These are phyloP conservation scores for Chrysanthemum seticuspe DNA, from an alignment of 129 eudicot genomes.

Conservation along the genomic window DNA sequence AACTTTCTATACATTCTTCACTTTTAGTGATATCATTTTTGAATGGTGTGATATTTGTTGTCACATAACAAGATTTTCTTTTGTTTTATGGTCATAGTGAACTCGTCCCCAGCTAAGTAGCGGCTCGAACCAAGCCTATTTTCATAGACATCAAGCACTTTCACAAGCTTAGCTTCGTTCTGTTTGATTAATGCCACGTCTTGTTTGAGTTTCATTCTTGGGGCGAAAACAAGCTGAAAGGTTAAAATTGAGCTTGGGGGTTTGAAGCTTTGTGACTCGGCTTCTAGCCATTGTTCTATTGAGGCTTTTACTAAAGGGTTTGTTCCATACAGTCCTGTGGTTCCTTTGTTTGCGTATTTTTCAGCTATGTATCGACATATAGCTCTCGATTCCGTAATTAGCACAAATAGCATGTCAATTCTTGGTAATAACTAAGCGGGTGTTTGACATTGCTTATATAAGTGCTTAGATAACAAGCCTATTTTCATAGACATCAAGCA, in stretches of 20 bases:
- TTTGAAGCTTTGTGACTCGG: constrained; percentile 70
- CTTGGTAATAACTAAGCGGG: no score
- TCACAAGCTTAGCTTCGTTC: constrained; percentile 58
- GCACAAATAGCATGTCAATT: no score
- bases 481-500: constrained; percentile 70
- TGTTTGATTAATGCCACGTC: constrained; percentile 62
- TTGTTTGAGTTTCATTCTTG: constrained; percentile 64
- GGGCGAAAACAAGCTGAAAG: constrained; percentile 71
- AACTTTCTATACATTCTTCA: no score
- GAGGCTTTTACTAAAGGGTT: constrained; percentile 68
- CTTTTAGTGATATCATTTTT: no score
- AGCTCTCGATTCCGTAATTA: constrained; percentile 62
- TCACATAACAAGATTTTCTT: no score
- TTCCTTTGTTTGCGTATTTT: constrained; percentile 48
- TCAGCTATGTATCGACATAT: constrained; percentile 39
- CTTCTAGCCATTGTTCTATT: constrained; percentile 87
- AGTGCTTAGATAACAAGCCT: constrained; percentile 34
- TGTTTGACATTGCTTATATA: no score
- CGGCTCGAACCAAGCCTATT: constrained; percentile 57
- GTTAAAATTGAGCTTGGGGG: constrained; percentile 59
- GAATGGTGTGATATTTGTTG: no score
- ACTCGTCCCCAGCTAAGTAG: constrained; percentile 73
- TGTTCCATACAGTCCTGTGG: constrained; percentile 53
- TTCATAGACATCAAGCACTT: constrained; percentile 78
- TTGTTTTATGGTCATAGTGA: no score